phyloP scores from a whole-genome alignment of 129 eudicot species.

The Kitagawia praeruptora region DNA sequence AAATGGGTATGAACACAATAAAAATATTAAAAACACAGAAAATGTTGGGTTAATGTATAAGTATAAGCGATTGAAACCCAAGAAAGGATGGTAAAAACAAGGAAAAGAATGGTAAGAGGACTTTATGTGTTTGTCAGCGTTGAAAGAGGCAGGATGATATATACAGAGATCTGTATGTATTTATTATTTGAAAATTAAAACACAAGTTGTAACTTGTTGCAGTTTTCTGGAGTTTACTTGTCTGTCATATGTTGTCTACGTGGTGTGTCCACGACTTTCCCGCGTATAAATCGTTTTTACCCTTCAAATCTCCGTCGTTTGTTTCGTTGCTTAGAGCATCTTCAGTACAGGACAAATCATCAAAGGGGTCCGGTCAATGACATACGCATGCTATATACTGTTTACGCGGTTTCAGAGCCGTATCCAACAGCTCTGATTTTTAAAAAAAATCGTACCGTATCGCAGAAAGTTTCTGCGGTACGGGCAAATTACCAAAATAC shows the following conservation, averaged over 20 bases:
- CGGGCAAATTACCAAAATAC: too few species aligned
- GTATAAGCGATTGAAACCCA: not conserved
- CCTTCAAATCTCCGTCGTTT: not conserved
- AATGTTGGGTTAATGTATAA: too few species aligned
- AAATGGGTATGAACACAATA: not conserved
- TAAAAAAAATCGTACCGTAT: too few species aligned
- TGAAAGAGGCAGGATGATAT: not conserved
- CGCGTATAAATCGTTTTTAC: not conserved
- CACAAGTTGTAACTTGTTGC: not conserved
- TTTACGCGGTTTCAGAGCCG: too few species aligned
- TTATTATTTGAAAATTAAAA: too few species aligned
- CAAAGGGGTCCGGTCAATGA: too few species aligned
- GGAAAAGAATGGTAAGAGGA: not conserved
- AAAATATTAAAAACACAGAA: too few species aligned
- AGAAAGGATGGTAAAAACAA: not conserved
- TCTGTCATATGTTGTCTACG: not conserved
- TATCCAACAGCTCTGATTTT: too few species aligned
- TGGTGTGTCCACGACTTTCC: not conserved
- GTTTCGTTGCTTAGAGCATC: too few species aligned
- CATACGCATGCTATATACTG: too few species aligned
- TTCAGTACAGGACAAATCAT: too few species aligned
- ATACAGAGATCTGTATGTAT: not conserved
- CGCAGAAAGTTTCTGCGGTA: too few species aligned
- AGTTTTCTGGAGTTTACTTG: not conserved
- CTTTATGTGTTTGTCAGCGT: not conserved